A percentile compares a stretch with the other conserved stretches of the same genome.
phyloP scores from a whole-genome alignment of 2,329 filamentous ascomycete genomes.

The Blastomyces silverae region DNA sequence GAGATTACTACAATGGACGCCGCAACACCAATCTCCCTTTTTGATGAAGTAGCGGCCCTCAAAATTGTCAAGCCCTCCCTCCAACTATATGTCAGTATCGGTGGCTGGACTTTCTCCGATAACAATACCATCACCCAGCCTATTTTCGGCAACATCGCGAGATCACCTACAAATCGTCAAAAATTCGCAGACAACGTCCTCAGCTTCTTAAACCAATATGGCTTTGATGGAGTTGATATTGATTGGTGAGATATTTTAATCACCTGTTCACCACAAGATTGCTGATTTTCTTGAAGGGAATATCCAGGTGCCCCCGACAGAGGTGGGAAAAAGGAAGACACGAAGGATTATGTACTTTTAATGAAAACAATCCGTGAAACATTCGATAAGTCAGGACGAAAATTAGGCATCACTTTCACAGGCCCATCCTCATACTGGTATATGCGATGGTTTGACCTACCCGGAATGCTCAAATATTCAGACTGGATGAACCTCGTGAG shows the following conservation, averaged over 20 bases:
- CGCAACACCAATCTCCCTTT: conserved; percentile 20
- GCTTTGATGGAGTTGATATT: conserved; percentile 26
- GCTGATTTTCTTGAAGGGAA: conserved; percentile 16
- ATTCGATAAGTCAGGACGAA: conserved; percentile 13
- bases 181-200: conserved; percentile 19
- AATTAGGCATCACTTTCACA: conserved; percentile 21
- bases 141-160: conserved; percentile 17
- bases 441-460: conserved; percentile 30
- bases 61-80: conserved; percentile 29
- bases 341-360: conserved; percentile 20
- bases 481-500: conserved; percentile 23
- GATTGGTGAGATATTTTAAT: conserved; percentile 20
- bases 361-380: conserved; percentile 18
- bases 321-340: conserved; percentile 20
- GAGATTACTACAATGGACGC: conserved; percentile 26
- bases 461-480: conserved; percentile 14
- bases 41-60: conserved; percentile 28
- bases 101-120: conserved; percentile 21
- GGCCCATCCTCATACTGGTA: conserved; percentile 25
- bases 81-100: conserved; percentile 30
- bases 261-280: background rate
- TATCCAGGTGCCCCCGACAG: conserved; percentile 23
- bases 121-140: conserved; percentile 17
- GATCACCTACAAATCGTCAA: conserved; percentile 5
- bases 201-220: conserved; percentile 23